phyloP scores from a whole-genome alignment of 352 stramenopile species.

The Phytophthora megakarya region DNA sequence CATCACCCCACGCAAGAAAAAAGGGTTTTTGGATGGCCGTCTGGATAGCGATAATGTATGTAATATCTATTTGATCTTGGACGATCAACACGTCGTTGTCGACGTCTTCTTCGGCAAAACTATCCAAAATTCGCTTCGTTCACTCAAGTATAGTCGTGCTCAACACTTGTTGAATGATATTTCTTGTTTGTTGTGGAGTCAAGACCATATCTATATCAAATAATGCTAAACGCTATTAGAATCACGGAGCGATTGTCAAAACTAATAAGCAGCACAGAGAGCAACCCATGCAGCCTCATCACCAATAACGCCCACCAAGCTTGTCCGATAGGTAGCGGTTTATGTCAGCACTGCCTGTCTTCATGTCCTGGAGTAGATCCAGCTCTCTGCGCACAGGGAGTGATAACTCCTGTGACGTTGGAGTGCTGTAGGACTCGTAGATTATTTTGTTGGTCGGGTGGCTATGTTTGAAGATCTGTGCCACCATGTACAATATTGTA shows the following conservation, averaged over 20 bases:
- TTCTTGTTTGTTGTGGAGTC: conserved; percentile 9
- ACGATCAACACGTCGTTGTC: neutral
- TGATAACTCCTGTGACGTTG: conserved; percentile 1
- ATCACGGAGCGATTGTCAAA: too few relatives aligned
- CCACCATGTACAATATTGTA: too few relatives aligned
- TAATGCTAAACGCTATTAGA: too few relatives aligned
- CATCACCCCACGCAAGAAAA: too few relatives aligned
- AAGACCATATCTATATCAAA: neutral
- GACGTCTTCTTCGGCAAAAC: neutral
- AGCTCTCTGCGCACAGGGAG: conserved; percentile 1
- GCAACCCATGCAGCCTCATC: too few relatives aligned
- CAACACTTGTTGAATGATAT: neutral
- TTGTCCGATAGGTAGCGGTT: conserved; percentile 2
- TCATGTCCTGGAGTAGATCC: conserved; percentile 5
- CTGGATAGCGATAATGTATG: too few relatives aligned
- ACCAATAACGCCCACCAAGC: conserved; percentile 7
- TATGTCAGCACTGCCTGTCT: conserved; percentile 1
- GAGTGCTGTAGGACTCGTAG: neutral
- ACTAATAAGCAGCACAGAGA: too few relatives aligned
- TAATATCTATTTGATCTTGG: too few relatives aligned
- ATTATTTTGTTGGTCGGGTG: conserved; percentile 9
- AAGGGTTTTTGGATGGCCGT: too few relatives aligned
- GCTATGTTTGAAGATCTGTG: too few relatives aligned
- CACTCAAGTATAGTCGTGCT: neutral
- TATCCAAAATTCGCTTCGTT: neutral